Evolutionary conservation across 805 yeast genomes (phyloP), one percentile per base, ranked within the genome.

Genomic region (Metschnikowia shivogae): DNA sequence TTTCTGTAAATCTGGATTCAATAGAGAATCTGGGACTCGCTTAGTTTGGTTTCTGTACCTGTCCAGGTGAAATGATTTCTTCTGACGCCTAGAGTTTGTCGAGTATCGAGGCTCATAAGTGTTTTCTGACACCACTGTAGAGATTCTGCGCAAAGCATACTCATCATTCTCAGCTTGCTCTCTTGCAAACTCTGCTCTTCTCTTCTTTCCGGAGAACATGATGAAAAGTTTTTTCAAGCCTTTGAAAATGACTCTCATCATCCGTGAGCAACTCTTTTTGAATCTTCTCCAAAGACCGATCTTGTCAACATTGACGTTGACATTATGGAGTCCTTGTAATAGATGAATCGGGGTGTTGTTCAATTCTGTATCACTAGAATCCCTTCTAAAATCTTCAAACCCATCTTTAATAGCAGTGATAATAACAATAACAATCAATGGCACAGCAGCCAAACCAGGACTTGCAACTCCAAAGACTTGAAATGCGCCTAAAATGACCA

Each of bases 401-500:
- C 88, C 93, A 65, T 86, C 95, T 56, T 84, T 84, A 47, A 84
- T 70, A 0, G 89, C 90, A 1, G 95, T 86, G 36, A 86, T 74
- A 8, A 71, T 61, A 22, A 86, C 87, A 65, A 86, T 86, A 36
- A 84, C 92, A 62, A 86, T 81, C 60, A 86, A 73, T 1, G 95
- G 95, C 27, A 84, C 92, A 5, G 86, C 82, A 8, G 86, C 75
- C 39, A 86, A 60, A 1, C 80, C 87, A 1, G 95, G 95, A 47
- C 76, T 79, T 3, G 89, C 84, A 27, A 86, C 95, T 60, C 95
- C 95, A 62, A 86, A 86, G 33, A 86, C 82, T 42, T 74, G 72
- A 61, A 85, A 84, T 2, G 78, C 86, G 48, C 97, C 96, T 50
- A 92, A 67, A 52, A 92, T 82, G 58, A 84, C 84, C 67, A 88